Conservation (phyloP, 2,329 filamentous ascomycete genomes). For the Colletotrichum shisoi region DNA sequence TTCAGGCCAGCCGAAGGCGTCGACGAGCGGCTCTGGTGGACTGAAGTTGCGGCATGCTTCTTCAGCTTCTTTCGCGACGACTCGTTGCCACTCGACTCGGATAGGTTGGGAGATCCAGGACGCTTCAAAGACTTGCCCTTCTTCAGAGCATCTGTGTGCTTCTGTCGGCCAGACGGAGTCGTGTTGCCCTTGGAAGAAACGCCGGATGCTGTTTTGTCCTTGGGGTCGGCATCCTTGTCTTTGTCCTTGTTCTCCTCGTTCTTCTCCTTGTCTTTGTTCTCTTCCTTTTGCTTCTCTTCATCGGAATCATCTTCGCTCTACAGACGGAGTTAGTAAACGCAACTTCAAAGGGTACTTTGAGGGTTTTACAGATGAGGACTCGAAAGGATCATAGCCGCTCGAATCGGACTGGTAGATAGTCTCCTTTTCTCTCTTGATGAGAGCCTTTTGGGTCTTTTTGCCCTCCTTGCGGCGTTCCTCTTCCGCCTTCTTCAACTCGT, state of each 20-base stretch:
- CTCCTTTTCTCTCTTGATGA: constrained; percentile 86
- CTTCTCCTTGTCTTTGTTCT: constrained; percentile 39
- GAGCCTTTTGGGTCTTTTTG: constrained; percentile 79
- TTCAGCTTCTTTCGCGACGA: constrained; percentile 83
- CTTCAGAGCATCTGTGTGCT: constrained; percentile 57
- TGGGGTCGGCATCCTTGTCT: constrained; percentile 67
- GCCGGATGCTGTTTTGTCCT: constrained; percentile 61
- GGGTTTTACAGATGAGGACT: constrained; percentile 47
- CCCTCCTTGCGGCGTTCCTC: constrained; percentile 74
- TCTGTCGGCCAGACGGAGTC: constrained; percentile 60
- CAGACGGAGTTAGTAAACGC: constrained; percentile 39
- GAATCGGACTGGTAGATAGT: constrained; percentile 81
- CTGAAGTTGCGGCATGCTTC: constrained; percentile 62
- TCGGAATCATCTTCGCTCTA: constrained; percentile 61
- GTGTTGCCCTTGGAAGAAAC: constrained; percentile 74
- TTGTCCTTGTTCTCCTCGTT: constrained; percentile 66
- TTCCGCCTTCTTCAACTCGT: constrained; percentile 73
- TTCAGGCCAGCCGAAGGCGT: constrained; percentile 62
- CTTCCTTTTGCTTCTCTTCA: constrained; percentile 47
- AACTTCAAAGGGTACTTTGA: background rate
- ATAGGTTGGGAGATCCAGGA: constrained; percentile 83
- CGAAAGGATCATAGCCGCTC: constrained; percentile 55
- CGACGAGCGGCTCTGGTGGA: constrained; percentile 61
- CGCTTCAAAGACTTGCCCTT: constrained; percentile 77
- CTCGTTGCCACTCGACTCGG: constrained; percentile 91